Evolutionary conservation across 768 basidiomycete genomes (phyloP).

Genomic region (Pluteus cervinus): DNA sequence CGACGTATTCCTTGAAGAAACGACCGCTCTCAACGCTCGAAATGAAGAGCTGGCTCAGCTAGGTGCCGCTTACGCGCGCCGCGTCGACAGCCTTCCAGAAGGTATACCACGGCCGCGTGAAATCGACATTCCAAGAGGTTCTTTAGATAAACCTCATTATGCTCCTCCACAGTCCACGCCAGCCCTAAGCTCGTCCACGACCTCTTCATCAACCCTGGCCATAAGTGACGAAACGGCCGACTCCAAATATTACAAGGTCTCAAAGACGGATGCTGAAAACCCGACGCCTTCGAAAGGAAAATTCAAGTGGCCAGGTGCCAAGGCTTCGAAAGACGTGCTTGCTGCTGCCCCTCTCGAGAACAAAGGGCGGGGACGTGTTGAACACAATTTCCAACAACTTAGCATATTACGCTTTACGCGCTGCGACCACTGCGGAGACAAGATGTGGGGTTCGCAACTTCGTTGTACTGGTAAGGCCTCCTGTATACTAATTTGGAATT

Average conservation of each 20-base stretch:
- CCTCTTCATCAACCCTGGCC: constrained; percentile 30
- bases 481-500: background rate
- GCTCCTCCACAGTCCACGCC: constrained; percentile 25
- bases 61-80: constrained; percentile 72
- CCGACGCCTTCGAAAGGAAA: constrained; percentile 49
- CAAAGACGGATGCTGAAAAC: constrained; percentile 41
- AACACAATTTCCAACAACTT: constrained; percentile 87
- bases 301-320: constrained; percentile 69
- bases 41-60: constrained; percentile 93
- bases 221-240: constrained; percentile 44
- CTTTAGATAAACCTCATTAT: constrained; percentile 21
- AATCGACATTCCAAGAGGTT: constrained; percentile 16
- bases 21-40: constrained; percentile 80
- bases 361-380: constrained; percentile 36
- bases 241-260: constrained; percentile 27
- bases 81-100: too few species aligned
- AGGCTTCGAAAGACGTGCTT: constrained; percentile 38
- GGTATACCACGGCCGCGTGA: constrained; percentile 26
- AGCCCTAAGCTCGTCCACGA: constrained; percentile 38
- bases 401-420: constrained; percentile 84
- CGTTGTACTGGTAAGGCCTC: constrained; percentile 74
- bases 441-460: constrained; percentile 97
- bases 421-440: constrained; percentile 95
- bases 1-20: constrained; percentile 87
- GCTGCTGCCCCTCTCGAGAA: constrained; percentile 23